Percentiles rank a stretch among this genome's conserved stretches.
These are phyloP conservation scores for Carex parvula DNA, from an alignment of 176 grass and related monocot species.

Conservation along the genomic window DNA sequence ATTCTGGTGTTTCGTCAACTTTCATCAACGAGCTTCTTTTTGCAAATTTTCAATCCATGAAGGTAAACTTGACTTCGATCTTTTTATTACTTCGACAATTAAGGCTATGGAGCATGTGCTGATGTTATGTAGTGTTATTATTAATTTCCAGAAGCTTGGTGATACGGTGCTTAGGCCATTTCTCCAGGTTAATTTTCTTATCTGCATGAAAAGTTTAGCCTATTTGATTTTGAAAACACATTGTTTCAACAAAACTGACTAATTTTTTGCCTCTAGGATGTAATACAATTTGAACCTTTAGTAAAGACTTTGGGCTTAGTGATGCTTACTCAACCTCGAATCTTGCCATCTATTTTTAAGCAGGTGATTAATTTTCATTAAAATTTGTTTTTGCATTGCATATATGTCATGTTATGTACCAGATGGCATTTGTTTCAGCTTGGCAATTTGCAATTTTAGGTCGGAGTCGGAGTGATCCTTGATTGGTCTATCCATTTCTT, in stretches of 20 bases:
- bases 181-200: conserved; percentile 60
- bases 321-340: conserved; percentile 62
- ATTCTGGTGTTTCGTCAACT: conserved; percentile 52
- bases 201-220: background rate
- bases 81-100: conserved; percentile 12
- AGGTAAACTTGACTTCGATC: conserved; percentile 40
- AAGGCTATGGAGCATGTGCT: conserved; percentile 19
- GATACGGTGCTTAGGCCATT: conserved; percentile 72
- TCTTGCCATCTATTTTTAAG: conserved; percentile 88
- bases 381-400: conserved; percentile 10
- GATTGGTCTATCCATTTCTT: conserved; percentile 82
- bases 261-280: conserved; percentile 50
- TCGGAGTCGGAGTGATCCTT: conserved; percentile 77
- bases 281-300: conserved; percentile 90
- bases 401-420: conserved; percentile 8
- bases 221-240: background rate
- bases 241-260: background rate
- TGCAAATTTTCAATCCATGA: conserved; percentile 87
- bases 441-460: conserved; percentile 36
- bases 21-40: conserved; percentile 95
- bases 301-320: conserved; percentile 81
- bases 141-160: conserved; percentile 68
- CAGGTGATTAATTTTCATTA: conserved; percentile 43
- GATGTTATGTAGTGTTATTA: conserved; percentile 20
- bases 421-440: background rate